phyloP scores from a whole-genome alignment of 2,329 filamentous ascomycete genomes.

The Exophiala spinifera region DNA sequence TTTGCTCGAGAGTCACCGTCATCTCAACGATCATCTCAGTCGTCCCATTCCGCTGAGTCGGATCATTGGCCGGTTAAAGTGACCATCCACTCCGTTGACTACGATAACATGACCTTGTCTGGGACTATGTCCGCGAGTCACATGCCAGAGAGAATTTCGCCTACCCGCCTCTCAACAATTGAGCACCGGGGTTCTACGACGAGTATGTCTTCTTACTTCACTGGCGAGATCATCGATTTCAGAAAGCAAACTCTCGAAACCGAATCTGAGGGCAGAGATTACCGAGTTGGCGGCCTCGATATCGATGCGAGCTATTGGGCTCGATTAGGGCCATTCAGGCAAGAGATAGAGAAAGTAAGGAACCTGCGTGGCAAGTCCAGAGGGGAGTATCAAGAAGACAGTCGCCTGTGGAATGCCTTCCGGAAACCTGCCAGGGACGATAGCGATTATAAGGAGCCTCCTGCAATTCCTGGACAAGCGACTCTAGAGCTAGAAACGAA shows the following conservation, averaged over 20 bases:
- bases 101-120: slow-evolving; percentile 58
- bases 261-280: slow-evolving; percentile 38
- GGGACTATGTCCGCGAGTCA: slow-evolving; percentile 71
- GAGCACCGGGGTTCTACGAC: slow-evolving; percentile 33
- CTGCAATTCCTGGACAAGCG: not conserved
- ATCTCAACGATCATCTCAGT: slow-evolving; percentile 30
- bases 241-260: slow-evolving; percentile 48
- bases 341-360: slow-evolving; percentile 38
- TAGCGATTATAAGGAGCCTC: slow-evolving; percentile 29
- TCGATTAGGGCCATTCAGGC: slow-evolving; percentile 47
- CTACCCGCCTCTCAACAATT: slow-evolving; percentile 11
- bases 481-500: not conserved
- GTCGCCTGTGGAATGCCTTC: slow-evolving; percentile 21
- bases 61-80: slow-evolving; percentile 68
- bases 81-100: slow-evolving; percentile 61
- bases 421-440: slow-evolving; percentile 19
- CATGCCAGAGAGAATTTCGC: slow-evolving; percentile 46
- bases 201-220: slow-evolving; percentile 63
- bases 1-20: slow-evolving; percentile 15
- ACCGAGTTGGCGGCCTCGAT: slow-evolving; percentile 41
- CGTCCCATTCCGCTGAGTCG: slow-evolving; percentile 31
- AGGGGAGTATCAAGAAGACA: slow-evolving; percentile 19
- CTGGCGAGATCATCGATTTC: slow-evolving; percentile 68
- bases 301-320: slow-evolving; percentile 50
- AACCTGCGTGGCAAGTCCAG: slow-evolving; percentile 15